Conservation (phyloP, 805 yeast genomes). For the Lipomyces sp. region DNA sequence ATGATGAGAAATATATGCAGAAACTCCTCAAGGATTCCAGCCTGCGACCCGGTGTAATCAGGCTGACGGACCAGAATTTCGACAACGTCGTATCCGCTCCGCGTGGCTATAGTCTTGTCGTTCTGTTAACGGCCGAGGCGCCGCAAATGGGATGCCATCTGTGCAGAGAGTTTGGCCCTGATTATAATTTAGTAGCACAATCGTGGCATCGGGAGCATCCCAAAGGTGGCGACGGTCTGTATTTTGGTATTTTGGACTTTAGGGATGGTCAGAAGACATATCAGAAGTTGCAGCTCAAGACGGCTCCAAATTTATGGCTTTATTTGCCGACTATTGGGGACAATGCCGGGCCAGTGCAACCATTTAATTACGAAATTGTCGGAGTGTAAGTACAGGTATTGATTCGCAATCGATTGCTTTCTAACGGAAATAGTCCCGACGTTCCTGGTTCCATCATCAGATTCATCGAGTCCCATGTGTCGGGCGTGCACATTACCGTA, state of each 20-base stretch:
- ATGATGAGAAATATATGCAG: constrained; percentile 22
- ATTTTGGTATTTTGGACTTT: constrained; percentile 78
- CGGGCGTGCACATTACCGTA: constrained; percentile 37
- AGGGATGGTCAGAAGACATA: constrained; percentile 59
- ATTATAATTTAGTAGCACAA: constrained; percentile 60
- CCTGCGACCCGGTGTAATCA: constrained; percentile 47
- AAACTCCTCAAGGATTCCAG: constrained; percentile 23
- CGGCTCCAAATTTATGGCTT: constrained; percentile 77
- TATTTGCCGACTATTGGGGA: constrained; percentile 57
- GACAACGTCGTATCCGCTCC: constrained; percentile 62
- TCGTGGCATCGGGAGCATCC: constrained; percentile 69
- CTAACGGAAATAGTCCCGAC: constrained; percentile 20
- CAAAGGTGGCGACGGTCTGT: constrained; percentile 54
- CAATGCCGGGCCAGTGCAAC: constrained; percentile 44
- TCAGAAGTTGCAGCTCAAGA: constrained; percentile 58
- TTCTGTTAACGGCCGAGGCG: constrained; percentile 73
- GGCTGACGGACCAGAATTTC: constrained; percentile 65
- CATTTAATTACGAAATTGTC: constrained; percentile 33
- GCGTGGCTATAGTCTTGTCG: constrained; percentile 69
- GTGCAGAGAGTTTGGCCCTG: constrained; percentile 74
- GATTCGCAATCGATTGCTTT: not conserved
- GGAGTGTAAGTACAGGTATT: constrained; percentile 36
- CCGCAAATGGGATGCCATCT: constrained; percentile 75
- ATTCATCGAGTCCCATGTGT: constrained; percentile 23
- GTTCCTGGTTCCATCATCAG: constrained; percentile 23